Conservation (phyloP, 139 green algal genomes). For the Gonium pectorale region DNA sequence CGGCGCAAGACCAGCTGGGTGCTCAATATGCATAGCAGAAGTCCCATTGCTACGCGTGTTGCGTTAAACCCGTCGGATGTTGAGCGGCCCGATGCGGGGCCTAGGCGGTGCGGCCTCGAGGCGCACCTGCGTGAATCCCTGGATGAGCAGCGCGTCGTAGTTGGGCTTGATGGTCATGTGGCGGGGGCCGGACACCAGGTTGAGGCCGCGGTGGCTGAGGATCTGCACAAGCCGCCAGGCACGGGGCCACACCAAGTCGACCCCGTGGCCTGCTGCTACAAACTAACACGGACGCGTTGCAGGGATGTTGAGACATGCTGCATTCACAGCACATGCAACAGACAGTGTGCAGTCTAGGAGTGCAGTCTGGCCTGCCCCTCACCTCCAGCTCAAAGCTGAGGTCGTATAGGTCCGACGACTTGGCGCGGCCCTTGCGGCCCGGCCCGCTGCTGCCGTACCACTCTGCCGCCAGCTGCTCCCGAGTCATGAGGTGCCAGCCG, state of each 20-base stretch:
- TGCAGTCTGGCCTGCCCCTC: too few relatives aligned
- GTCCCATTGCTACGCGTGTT: too few relatives aligned
- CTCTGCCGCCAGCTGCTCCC: conserved; percentile 1
- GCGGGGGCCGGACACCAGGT: conserved; percentile 21
- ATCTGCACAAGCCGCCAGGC: background rate
- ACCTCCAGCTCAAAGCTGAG: conserved; percentile 42
- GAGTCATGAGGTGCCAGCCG: background rate
- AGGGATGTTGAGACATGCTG: too few relatives aligned
- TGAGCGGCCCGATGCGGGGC: too few relatives aligned
- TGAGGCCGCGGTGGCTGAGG: conserved; percentile 29
- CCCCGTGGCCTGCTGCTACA: too few relatives aligned
- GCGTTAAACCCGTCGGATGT: too few relatives aligned
- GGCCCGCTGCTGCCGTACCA: conserved; percentile 3
- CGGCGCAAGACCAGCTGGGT: too few relatives aligned
- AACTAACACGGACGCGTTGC: too few relatives aligned
- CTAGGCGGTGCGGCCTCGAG: background rate
- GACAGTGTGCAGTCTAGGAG: background rate
- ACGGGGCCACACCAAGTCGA: too few relatives aligned
- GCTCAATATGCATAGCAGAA: too few relatives aligned
- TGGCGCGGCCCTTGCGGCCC: background rate
- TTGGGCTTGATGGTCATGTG: conserved; percentile 40
- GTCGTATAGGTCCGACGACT: conserved; percentile 31
- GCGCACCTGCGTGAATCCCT: conserved; percentile 30
- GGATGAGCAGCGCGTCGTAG: conserved; percentile 31
- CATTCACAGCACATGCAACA: too few relatives aligned